phyloP scores from a whole-genome alignment of 768 basidiomycete genomes.

The Goffeauzyma gilvescens region DNA sequence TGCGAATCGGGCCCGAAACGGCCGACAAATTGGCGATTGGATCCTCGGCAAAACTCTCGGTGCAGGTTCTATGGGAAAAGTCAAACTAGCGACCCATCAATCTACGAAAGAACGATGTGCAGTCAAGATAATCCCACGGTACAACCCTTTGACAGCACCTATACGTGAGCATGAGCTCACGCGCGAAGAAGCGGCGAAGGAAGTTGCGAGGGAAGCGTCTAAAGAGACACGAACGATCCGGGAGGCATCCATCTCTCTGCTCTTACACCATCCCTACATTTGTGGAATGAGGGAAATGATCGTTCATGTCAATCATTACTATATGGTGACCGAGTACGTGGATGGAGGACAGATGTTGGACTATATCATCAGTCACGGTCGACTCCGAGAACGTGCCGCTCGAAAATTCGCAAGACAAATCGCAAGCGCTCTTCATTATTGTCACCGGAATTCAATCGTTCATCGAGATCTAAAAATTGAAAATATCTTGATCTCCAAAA shows the following conservation, averaged over 20 bases:
- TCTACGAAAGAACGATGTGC: slow-evolving; percentile 81
- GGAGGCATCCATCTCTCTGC: slow-evolving; percentile 83
- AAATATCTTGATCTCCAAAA: slow-evolving; percentile 95
- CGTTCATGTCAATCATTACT: slow-evolving; percentile 91
- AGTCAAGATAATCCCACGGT: slow-evolving; percentile 94
- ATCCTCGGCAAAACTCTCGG: slow-evolving; percentile 90
- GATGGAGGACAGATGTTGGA: slow-evolving; percentile 99
- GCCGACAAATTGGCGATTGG: slow-evolving; percentile 71
- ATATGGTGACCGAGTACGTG: slow-evolving; percentile 98
- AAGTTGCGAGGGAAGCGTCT: slow-evolving; percentile 71
- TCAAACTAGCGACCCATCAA: slow-evolving; percentile 83
- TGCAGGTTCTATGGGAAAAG: slow-evolving; percentile 97
- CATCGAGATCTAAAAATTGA: slow-evolving; percentile 98
- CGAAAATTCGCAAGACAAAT: slow-evolving; percentile 96
- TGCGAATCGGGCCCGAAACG: background rate
- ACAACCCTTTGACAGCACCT: slow-evolving; percentile 37
- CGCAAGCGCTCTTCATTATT: slow-evolving; percentile 86
- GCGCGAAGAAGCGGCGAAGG: slow-evolving; percentile 41
- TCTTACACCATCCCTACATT: slow-evolving; percentile 94
- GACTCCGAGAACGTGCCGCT: slow-evolving; percentile 82
- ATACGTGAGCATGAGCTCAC: slow-evolving; percentile 4
- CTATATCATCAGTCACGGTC: slow-evolving; percentile 96
- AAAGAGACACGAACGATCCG: slow-evolving; percentile 93
- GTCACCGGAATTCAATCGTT: slow-evolving; percentile 90
- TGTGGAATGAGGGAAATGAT: slow-evolving; percentile 99